A percentile compares a stretch with the other conserved stretches of the same genome.
Evolutionary conservation across 148 eudicot genomes (phyloP).

Genomic region (Diospyros lotus): DNA sequence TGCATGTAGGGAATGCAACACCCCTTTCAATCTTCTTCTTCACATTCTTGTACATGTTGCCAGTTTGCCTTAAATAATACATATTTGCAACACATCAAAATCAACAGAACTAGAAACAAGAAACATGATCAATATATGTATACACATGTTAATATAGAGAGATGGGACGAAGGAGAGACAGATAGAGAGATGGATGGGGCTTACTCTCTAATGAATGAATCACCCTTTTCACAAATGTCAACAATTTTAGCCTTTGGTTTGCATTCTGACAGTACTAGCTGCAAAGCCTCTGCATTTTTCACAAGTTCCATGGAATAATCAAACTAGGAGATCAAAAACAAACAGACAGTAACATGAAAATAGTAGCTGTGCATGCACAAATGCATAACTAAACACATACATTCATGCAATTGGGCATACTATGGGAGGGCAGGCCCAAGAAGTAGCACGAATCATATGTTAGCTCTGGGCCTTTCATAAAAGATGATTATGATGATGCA

Average conservation of each 20-base stretch:
- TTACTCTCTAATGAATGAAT: conserved; percentile 61
- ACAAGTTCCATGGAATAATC: background rate
- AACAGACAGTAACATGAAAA: background rate
- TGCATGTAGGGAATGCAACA: conserved; percentile 84
- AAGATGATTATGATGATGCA: no score
- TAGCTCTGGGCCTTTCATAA: no score
- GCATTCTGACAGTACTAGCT: conserved; percentile 70
- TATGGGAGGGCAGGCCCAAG: no score
- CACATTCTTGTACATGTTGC: conserved; percentile 70
- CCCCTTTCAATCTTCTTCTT: conserved; percentile 95
- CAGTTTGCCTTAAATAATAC: conserved; percentile 47
- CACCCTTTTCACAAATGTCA: conserved; percentile 79
- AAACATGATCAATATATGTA: background rate
- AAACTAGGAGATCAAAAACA: background rate
- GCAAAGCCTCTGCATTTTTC: conserved; percentile 73
- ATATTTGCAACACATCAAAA: background rate
- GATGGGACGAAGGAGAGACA: background rate
- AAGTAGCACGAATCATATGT: no score
- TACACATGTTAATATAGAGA: no score
- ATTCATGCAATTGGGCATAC: no score
- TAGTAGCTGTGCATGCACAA: no score
- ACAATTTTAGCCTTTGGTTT: conserved; percentile 83
- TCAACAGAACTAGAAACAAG: background rate
- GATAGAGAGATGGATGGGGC: background rate
- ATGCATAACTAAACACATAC: no score